phyloP scores from a whole-genome alignment of 1,284 basidiomycete species.

The Exsudoporus floridanus region DNA sequence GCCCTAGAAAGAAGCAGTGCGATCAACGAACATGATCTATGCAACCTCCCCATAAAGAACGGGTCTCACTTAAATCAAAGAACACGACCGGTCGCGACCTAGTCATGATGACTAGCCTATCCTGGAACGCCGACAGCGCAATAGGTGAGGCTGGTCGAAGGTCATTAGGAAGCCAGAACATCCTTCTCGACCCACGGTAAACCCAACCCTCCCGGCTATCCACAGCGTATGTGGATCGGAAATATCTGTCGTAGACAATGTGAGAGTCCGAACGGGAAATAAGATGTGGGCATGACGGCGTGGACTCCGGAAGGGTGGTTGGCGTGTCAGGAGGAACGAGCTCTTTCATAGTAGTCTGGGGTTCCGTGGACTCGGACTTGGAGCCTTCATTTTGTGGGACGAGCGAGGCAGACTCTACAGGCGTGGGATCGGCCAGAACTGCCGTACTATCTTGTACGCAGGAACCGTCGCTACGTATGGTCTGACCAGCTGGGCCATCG shows the following conservation, averaged over 20 bases:
- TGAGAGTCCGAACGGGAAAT: conserved; percentile 16
- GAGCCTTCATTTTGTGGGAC: not conserved
- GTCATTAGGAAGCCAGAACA: conserved; percentile 22
- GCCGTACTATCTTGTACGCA: not conserved
- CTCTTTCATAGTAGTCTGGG: not conserved
- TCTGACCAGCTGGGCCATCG: not conserved
- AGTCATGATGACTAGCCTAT: conserved; percentile 12
- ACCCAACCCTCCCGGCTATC: conserved; percentile 19
- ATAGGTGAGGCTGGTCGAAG: conserved; percentile 15
- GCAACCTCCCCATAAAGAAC: not conserved
- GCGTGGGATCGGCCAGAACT: not conserved
- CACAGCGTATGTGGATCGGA: conserved; percentile 17
- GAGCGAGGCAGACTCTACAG: not conserved
- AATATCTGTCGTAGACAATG: conserved; percentile 20
- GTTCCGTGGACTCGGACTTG: not conserved
- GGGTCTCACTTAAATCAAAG: conserved; percentile 20
- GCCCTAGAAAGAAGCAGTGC: conserved; percentile 1
- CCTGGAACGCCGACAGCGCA: conserved; percentile 10
- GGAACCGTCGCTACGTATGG: not conserved
- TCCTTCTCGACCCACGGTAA: conserved; percentile 11
- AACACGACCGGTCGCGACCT: conserved; percentile 4
- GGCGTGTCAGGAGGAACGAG: not conserved
- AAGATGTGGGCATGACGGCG: conserved; percentile 10
- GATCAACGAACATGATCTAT: not conserved
- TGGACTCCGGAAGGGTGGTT: not conserved